Conservation (phyloP, 805 yeast species). For the Metschnikowia matae region DNA sequence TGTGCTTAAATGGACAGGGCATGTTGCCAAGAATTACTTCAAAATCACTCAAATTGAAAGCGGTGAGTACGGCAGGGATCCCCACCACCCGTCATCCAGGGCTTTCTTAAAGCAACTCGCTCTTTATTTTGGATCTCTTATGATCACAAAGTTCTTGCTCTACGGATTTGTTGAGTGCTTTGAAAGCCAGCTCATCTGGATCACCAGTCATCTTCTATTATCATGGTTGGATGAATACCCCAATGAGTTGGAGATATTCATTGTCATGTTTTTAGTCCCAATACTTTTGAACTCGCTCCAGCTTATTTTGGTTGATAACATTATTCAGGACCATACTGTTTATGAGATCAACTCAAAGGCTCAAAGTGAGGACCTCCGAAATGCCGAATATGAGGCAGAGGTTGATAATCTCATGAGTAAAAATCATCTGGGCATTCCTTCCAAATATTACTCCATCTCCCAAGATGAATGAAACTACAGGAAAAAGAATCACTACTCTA, state of each 20-base stretch:
- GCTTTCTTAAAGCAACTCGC: constrained; percentile 70
- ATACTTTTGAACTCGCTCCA: constrained; percentile 71
- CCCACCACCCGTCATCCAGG: constrained; percentile 47
- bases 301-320: constrained; percentile 66
- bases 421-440: not conserved
- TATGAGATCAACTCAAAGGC: constrained; percentile 28
- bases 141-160: constrained; percentile 63
- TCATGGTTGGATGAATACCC: constrained; percentile 84
- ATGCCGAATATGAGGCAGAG: not conserved
- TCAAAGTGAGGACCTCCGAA: not conserved
- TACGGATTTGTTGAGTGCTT: constrained; percentile 61
- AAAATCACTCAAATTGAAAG: constrained; percentile 41
- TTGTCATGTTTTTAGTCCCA: constrained; percentile 83
- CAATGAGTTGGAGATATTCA: constrained; percentile 68
- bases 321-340: constrained; percentile 54
- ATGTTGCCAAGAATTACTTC: constrained; percentile 41
- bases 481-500: not conserved
- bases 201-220: constrained; percentile 66
- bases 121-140: constrained; percentile 60
- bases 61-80: constrained; percentile 61
- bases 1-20: constrained; percentile 45
- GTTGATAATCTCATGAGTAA: not conserved
- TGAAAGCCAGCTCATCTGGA: constrained; percentile 47
- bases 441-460: not conserved
- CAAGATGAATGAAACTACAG: not conserved